Conservation (phyloP, 768 basidiomycete genomes). For the Inosperma sp. region DNA sequence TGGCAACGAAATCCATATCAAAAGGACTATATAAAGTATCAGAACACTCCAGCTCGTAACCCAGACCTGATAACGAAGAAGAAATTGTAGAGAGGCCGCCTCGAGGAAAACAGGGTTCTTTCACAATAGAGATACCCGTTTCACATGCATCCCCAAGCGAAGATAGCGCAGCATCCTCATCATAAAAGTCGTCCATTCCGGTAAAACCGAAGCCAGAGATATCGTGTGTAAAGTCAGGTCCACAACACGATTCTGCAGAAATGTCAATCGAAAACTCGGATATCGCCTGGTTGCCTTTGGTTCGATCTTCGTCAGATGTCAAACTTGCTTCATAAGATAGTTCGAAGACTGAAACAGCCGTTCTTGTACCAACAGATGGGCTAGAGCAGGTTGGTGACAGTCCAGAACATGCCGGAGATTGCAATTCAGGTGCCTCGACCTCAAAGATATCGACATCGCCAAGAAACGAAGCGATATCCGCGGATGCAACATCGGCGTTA, state of each 20-base stretch:
- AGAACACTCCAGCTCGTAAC: not conserved
- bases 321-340: too few species aligned
- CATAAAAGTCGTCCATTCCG: not conserved
- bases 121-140: not conserved
- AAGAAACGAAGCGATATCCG: not conserved
- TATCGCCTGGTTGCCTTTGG: not conserved
- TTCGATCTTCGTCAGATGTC: too few species aligned
- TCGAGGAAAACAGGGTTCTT: not conserved
- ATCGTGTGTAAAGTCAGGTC: not conserved
- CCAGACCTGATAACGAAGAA: not conserved
- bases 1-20: conserved; percentile 2
- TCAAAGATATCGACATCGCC: not conserved
- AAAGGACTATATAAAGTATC: not conserved
- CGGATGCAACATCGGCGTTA: not conserved
- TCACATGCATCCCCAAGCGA: not conserved
- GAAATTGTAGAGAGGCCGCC: not conserved
- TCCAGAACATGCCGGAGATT: not conserved
- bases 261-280: not conserved
- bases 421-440: not conserved
- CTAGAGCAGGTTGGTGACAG: not conserved
- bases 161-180: not conserved
- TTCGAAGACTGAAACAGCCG: too few species aligned
- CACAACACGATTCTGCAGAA: not conserved
- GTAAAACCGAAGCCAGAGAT: not conserved
- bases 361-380: not conserved